Percentiles rank a stretch among this genome's conserved stretches.
Conservation (phyloP, 345 rosid genomes). For the Alliaria petiolata region DNA sequence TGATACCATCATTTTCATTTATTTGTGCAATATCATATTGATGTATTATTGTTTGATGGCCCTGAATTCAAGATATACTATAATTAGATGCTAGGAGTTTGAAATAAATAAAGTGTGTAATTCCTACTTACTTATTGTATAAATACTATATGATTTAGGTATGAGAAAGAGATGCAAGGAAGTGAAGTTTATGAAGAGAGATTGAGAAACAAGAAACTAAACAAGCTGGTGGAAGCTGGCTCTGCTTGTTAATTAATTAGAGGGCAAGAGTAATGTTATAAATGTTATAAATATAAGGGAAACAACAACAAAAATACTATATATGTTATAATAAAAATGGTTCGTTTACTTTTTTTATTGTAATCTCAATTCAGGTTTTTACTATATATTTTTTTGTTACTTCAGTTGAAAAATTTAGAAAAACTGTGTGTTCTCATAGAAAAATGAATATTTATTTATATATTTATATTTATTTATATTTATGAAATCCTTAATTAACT, state of each 20-base stretch:
- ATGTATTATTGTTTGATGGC: too few species aligned
- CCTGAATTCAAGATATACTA: not conserved
- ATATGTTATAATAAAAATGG: too few species aligned
- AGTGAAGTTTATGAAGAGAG: slow-evolving; percentile 55
- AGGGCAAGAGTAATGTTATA: too few species aligned
- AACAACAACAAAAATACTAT: too few species aligned
- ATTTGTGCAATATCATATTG: too few species aligned
- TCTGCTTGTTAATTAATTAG: slow-evolving; percentile 40
- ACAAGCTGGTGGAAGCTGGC: slow-evolving; percentile 62
- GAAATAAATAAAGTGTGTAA: not conserved
- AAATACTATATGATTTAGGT: not conserved
- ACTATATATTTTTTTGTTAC: not conserved
- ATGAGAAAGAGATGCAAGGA: slow-evolving; percentile 56
- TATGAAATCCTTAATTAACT: too few species aligned
- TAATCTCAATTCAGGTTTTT: not conserved
- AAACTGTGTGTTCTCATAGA: not conserved
- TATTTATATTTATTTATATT: too few species aligned
- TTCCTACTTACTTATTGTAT: not conserved
- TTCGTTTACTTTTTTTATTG: not conserved
- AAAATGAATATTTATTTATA: too few species aligned
- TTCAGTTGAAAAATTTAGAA: not conserved
- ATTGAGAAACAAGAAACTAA: slow-evolving; percentile 59
- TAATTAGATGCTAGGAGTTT: not conserved
- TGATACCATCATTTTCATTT: not conserved
- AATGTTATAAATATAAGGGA: not conserved